Evolutionary conservation across 2,329 filamentous ascomycete genomes (phyloP), one percentile per base, ranked within the genome.

Genomic region (Tolypocladium paradoxum): DNA sequence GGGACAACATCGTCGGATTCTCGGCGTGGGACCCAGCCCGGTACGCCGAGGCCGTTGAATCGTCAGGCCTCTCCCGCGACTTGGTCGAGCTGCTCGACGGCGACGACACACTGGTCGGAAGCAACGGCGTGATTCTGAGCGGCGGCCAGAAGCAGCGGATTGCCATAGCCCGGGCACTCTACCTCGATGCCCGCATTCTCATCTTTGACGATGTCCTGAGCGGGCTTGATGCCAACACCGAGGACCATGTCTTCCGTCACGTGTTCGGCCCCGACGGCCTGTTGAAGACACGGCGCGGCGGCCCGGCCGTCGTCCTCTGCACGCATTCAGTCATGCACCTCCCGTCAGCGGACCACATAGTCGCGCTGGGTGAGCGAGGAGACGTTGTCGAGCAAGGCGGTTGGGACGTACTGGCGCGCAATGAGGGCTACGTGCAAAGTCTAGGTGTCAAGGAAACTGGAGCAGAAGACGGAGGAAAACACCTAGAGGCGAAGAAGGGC

Each of bases 261-360:
- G 29, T 31, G 29, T 31, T 31, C 29, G 29, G 29, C 29, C 29
- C 29, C 6, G 29, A 31, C 7, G 29, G 29, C 8, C 29, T 31
- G 29, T 31, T 31, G 7, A 31, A 31, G 29, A 31, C 29, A 31
- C 29, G 29, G 29, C 29, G 29, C 29, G 29, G 29, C 29, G 29
- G 29, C 29, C 29, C 29, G 29, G 29, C 2, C 58, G 69, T 0
- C 61, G 61, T 20, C 61, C 78, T 2, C 75, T 31, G 29, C 29
- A 31, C 29, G 29, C 29, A 31, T 31, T 31, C 29, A 8, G 29
- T 31, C 29, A 31, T 31, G 7, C 29, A 31, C 29, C 76, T 0
- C 4, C 63, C 67, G 0, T 57, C 59, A 36, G 72, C 65, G 52
- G 73, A 80, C 46, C 70, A 76, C 35, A 71, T 80, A 8, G 70